These are phyloP conservation scores for Fraxinus xanthoxyloides DNA, from an alignment of 305 asterid genomes.

Conservation along the genomic window DNA sequence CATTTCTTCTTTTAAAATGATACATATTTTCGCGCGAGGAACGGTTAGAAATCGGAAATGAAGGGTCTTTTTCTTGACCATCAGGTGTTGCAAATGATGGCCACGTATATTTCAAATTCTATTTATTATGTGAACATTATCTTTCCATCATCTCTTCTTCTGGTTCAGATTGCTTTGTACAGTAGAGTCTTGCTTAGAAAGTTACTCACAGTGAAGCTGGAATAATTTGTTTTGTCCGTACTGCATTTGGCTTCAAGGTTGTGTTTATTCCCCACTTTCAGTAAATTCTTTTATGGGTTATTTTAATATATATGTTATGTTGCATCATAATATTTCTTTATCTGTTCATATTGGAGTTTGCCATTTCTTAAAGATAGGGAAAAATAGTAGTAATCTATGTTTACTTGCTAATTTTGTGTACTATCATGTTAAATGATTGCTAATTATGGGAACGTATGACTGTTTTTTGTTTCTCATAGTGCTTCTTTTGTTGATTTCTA, in stretches of 20 bases:
- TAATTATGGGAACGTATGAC: background rate
- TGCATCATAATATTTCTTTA: background rate
- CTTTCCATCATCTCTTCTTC: conserved; percentile 45
- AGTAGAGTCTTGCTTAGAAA: background rate
- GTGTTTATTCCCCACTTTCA: background rate
- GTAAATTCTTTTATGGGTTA: background rate
- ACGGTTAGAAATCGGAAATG: conserved; percentile 22
- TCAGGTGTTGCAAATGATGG: conserved; percentile 32
- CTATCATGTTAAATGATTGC: background rate
- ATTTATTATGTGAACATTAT: conserved; percentile 47
- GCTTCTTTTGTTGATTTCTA: conserved; percentile 3
- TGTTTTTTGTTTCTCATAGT: background rate
- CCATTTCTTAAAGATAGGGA: background rate
- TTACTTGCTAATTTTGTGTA: conserved; percentile 4
- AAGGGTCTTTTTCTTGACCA: background rate
- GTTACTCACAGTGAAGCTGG: background rate
- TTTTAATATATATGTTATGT: background rate
- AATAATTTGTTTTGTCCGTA: background rate
- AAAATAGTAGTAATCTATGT: background rate
- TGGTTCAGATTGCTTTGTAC: conserved; percentile 22
- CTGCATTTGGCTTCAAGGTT: background rate
- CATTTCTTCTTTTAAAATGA: background rate
- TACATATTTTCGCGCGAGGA: conserved; percentile 16
- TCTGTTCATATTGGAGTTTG: background rate
- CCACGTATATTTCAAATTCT: conserved; percentile 29